These are phyloP conservation scores for Colletotrichum eleusines DNA, from an alignment of 2,329 filamentous ascomycete species.

Conservation along the genomic window DNA sequence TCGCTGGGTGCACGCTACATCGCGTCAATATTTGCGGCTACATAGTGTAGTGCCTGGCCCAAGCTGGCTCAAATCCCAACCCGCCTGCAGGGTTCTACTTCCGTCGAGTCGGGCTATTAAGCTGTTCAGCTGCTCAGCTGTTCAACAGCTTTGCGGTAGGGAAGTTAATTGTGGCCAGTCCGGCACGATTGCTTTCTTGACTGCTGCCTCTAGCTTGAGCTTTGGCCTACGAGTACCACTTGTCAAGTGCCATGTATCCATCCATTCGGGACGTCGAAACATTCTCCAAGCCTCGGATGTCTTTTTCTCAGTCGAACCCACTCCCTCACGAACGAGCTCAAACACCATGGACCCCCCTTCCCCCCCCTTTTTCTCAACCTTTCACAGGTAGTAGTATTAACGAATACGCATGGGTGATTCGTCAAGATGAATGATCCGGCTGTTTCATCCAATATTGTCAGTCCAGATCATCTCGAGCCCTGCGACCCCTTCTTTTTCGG, in stretches of 20 bases:
- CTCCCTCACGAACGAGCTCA: slow-evolving; percentile 2
- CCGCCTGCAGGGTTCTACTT: slow-evolving; percentile 3
- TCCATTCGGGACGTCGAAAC: slow-evolving; percentile 15
- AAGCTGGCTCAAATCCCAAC: background rate
- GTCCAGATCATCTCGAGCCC: slow-evolving; percentile 20
- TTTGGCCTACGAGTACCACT: background rate
- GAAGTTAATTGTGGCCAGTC: background rate
- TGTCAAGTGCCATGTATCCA: slow-evolving; percentile 6
- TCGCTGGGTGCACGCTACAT: background rate
- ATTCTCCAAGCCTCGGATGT: background rate
- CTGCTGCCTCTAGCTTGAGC: background rate
- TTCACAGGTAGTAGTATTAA: too few species aligned
- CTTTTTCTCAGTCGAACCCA: slow-evolving; percentile 9
- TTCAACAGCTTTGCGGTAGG: background rate
- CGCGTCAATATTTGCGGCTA: background rate
- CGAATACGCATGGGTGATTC: slow-evolving; percentile 7
- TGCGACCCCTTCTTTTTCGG: slow-evolving; percentile 5
- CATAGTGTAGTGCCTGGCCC: slow-evolving; percentile 7
- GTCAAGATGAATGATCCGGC: slow-evolving; percentile 10
- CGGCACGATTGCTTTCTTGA: background rate
- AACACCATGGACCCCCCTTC: slow-evolving; percentile 8
- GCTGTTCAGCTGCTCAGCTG: slow-evolving; percentile 1
- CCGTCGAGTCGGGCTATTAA: background rate
- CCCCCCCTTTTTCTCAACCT: background rate
- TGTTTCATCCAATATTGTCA: slow-evolving; percentile 31